A percentile compares a stretch with the other conserved stretches of the same genome.
phyloP scores from a whole-genome alignment of 495 filamentous ascomycete species.

The Penicillium macrosclerotiorum region DNA sequence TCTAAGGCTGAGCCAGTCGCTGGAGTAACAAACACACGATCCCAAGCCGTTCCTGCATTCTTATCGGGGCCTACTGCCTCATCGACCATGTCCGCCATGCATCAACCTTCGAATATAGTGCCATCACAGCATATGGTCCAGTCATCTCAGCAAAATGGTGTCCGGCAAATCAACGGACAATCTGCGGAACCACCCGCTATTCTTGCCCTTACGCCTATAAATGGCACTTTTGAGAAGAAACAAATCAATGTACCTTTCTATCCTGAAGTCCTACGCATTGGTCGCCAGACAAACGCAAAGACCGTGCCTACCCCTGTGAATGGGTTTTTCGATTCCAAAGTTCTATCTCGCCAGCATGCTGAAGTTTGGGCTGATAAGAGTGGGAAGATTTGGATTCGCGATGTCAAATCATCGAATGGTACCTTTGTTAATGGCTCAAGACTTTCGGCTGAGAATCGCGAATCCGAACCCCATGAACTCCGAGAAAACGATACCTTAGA shows the following conservation, averaged over 20 bases:
- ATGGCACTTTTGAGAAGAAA: slow-evolving; percentile 94
- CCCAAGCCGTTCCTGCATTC: slow-evolving; percentile 61
- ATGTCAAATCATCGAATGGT: slow-evolving; percentile 97
- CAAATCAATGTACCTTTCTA: slow-evolving; percentile 87
- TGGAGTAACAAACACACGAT: slow-evolving; percentile 58
- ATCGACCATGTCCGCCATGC: slow-evolving; percentile 68
- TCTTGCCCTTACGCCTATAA: slow-evolving; percentile 79
- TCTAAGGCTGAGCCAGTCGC: slow-evolving; percentile 67
- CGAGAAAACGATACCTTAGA: slow-evolving; percentile 86
- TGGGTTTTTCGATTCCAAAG: slow-evolving; percentile 97
- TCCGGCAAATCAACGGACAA: slow-evolving; percentile 54
- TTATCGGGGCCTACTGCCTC: slow-evolving; percentile 66
- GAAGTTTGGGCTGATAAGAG: slow-evolving; percentile 90
- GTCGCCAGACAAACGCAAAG: slow-evolving; percentile 94
- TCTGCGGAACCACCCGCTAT: slow-evolving; percentile 64
- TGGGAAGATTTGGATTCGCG: slow-evolving; percentile 92
- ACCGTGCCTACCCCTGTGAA: slow-evolving; percentile 86
- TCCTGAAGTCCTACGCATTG: slow-evolving; percentile 87
- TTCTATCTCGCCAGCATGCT: slow-evolving; percentile 92
- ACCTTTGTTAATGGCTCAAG: slow-evolving; percentile 96
- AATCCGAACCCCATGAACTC: slow-evolving; percentile 91
- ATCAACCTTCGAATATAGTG: slow-evolving; percentile 70
- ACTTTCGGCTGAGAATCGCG: slow-evolving; percentile 86
- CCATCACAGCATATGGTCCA: slow-evolving; percentile 69
- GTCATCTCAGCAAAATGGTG: slow-evolving; percentile 61